Evolutionary conservation across 805 yeast genomes (phyloP), one percentile per base, ranked within the genome.

Genomic region (Torulaspora indica): DNA sequence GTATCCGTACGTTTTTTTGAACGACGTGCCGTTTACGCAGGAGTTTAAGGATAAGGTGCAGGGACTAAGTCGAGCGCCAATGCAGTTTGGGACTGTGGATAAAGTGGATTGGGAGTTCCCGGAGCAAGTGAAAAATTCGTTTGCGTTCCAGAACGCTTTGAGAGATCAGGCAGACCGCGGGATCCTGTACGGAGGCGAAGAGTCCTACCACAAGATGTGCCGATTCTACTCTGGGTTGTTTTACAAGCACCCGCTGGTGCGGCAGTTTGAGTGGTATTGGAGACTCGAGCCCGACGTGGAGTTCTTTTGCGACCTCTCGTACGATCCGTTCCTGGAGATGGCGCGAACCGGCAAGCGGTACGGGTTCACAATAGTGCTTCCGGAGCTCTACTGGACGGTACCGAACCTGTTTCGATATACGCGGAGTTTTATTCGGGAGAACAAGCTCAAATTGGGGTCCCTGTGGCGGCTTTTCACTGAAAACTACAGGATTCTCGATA

Each of bases 221-320:
- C 74, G 96, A n/a, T 90, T 82, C 61, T 87, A 85, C 60, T 79
- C 95, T 0, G 95, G 96, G 1, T 72, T 73, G 45, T 91, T 91
- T 59, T 87, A 78, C 67, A 77, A 81, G 47, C 96, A 91, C 63
- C 85, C 84, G 5, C 60, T 86, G 49, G 82, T 91, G 34, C 65
- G 66, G 40, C 74, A 79, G 47, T 74, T 79, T 44, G 88, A 89
- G 49, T 91, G 96, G 95, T 91, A 89, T 67, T 90, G 97, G 96
- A 74, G 98, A 44, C 88, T 93, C 9, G 98, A 93, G 64, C 98
- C 98, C 3, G 84, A 84, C 52, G 93, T 91, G 32, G 82, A 85
- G 52, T 88, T 87, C 60, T 88, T 74, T 61, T 91, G 98, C 66
- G 97, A 91, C 63, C 65, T 89, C 43, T 83, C 95, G 0, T 88